Evolutionary conservation across 2,329 filamentous ascomycete species (phyloP).

Genomic region (Nemania diffusa): DNA sequence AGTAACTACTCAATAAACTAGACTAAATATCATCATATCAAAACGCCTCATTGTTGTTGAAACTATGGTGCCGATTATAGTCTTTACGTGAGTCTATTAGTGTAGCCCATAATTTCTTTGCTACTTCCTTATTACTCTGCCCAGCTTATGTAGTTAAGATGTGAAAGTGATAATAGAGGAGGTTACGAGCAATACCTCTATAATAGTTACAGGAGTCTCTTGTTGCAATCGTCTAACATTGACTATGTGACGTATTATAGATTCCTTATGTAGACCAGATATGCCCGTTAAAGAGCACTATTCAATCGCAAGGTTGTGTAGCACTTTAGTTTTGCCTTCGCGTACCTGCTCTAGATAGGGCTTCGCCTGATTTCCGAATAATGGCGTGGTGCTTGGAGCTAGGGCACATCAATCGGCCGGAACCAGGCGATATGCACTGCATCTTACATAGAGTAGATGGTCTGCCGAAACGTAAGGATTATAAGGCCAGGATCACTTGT

Average conservation of each 20-base stretch:
- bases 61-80: neutral
- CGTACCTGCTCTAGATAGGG: neutral
- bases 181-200: neutral
- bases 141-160: neutral
- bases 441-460: neutral
- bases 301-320: neutral
- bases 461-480: neutral
- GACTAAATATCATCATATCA: conserved; percentile 4
- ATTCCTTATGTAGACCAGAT: neutral
- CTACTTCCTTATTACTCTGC: neutral
- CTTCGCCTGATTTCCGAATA: neutral
- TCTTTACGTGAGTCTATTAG: neutral
- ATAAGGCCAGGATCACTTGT: neutral
- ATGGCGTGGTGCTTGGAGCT: neutral
- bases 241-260: neutral
- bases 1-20: neutral
- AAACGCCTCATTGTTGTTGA: neutral
- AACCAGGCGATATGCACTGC: neutral
- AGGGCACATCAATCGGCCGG: neutral
- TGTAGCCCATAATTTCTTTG: neutral
- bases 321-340: neutral
- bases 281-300: neutral
- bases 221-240: too few relatives aligned
- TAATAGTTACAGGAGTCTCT: too few relatives aligned
- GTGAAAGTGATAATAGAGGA: neutral